Conservation (phyloP, 1,284 basidiomycete genomes). For the Cutaneotrichosporon sp. region DNA sequence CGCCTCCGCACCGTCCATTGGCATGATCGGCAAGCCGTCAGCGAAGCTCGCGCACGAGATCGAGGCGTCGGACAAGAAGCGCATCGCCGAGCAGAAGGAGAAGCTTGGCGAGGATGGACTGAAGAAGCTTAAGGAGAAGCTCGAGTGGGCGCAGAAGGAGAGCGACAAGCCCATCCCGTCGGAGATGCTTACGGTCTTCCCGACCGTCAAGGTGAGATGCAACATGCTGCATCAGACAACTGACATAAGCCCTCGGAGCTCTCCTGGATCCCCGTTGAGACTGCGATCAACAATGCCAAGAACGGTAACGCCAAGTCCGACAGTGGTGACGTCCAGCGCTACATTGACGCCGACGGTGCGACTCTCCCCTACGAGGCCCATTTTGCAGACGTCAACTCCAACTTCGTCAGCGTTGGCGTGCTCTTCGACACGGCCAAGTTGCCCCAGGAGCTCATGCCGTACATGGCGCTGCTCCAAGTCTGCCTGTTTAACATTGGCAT, state of each 20-base stretch:
- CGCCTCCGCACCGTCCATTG: constrained; percentile 67
- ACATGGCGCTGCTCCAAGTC: constrained; percentile 77
- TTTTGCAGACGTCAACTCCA: constrained; percentile 87
- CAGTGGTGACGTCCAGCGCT: constrained; percentile 57
- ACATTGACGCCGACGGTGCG: constrained; percentile 69
- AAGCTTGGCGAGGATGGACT: constrained; percentile 78
- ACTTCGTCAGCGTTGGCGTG: constrained; percentile 82
- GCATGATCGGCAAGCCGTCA: constrained; percentile 84
- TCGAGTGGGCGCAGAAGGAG: constrained; percentile 81
- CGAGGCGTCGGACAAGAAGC: constrained; percentile 75
- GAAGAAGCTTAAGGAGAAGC: constrained; percentile 64
- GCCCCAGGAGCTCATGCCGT: constrained; percentile 72
- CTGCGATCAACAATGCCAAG: constrained; percentile 46
- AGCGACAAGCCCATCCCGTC: constrained; percentile 81
- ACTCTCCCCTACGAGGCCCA: constrained; percentile 84
- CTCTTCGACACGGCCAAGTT: constrained; percentile 72
- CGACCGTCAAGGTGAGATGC: constrained; percentile 67
- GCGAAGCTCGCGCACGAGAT: constrained; percentile 77
- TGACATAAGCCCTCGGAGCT: constrained; percentile 66
- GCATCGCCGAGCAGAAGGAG: constrained; percentile 69
- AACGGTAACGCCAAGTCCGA: constrained; percentile 32
- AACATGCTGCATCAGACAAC: background rate
- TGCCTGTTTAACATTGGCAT: constrained; percentile 90
- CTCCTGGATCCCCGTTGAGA: constrained; percentile 91
- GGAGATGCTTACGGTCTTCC: constrained; percentile 77